These are phyloP conservation scores for Triglochin maritima DNA, from an alignment of 106 monocot genomes.

Conservation along the genomic window DNA sequence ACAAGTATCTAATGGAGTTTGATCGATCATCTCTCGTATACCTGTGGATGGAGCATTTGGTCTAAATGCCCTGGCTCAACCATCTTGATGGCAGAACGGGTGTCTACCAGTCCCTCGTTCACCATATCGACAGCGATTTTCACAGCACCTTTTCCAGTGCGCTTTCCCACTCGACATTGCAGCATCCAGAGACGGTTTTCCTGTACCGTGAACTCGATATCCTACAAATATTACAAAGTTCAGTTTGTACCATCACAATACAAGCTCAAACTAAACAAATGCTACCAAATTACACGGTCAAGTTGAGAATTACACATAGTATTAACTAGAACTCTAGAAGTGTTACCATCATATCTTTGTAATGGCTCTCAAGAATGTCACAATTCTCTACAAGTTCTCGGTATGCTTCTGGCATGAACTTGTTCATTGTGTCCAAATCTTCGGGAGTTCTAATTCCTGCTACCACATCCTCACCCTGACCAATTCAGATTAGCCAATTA, in stretches of 20 bases:
- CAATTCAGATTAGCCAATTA: not conserved
- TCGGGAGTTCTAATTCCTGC: slow-evolving; percentile 96
- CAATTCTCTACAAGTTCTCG: slow-evolving; percentile 86
- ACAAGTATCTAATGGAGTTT: not conserved
- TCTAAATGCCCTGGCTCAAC: slow-evolving; percentile 95
- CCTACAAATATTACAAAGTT: slow-evolving; percentile 28
- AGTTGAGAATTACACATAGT: not conserved
- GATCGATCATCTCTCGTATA: slow-evolving; percentile 9
- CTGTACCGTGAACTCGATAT: slow-evolving; percentile 96
- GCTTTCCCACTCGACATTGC: slow-evolving; percentile 82
- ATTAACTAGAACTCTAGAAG: not conserved
- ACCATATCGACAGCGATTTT: slow-evolving; percentile 97
- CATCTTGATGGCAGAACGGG: slow-evolving; percentile 69
- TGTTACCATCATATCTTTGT: slow-evolving; percentile 95
- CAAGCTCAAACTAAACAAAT: not conserved
- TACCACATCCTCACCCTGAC: slow-evolving; percentile 94
- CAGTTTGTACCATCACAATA: not conserved
- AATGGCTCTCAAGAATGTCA: slow-evolving; percentile 75
- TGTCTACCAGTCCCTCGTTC: slow-evolving; percentile 75
- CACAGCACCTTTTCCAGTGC: slow-evolving; percentile 84
- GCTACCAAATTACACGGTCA: not conserved
- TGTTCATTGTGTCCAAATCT: slow-evolving; percentile 70
- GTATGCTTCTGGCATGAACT: slow-evolving; percentile 67
- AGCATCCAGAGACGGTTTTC: slow-evolving; percentile 98
- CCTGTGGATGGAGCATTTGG: slow-evolving; percentile 98